These are phyloP conservation scores for Mortierella sp. DNA, from an alignment of 371 early-diverging fungal species.

Conservation along the genomic window DNA sequence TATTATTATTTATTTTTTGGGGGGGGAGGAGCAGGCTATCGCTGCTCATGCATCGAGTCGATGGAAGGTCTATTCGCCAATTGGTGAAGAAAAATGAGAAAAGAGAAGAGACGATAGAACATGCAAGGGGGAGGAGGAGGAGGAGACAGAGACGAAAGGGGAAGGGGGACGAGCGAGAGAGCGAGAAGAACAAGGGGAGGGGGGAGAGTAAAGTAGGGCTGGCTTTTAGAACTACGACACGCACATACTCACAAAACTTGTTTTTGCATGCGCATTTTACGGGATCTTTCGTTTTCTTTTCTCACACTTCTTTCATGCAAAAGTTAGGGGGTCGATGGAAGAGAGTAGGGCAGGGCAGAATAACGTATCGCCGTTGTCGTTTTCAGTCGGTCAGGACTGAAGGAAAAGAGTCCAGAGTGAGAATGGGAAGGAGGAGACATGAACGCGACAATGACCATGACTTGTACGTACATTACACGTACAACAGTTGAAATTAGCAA, in stretches of 20 bases:
- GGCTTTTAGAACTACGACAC: not conserved
- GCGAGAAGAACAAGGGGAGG: not conserved
- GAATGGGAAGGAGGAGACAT: not conserved
- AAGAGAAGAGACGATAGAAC: too few species aligned
- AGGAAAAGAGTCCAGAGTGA: not conserved
- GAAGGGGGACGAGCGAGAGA: not conserved
- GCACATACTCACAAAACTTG: not conserved
- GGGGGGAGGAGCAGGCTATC: not conserved
- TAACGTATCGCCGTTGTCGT: not conserved
- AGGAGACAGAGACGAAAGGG: not conserved
- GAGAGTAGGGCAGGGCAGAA: not conserved
- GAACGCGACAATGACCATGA: not conserved
- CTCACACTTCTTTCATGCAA: constrained; percentile 3
- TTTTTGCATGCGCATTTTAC: not conserved
- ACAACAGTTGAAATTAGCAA: not conserved
- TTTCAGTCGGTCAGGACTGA: not conserved
- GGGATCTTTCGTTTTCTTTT: not conserved
- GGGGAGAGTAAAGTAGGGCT: not conserved
- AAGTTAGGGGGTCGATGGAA: not conserved
- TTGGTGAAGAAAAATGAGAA: not conserved
- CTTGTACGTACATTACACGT: not conserved
- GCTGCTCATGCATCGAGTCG: not conserved
- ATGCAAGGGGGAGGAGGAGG: not conserved
- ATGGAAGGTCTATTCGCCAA: not conserved
- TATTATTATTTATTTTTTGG: not conserved